phyloP scores from a whole-genome alignment of 352 stramenopile species.

The Aphanomyces stellatus region DNA sequence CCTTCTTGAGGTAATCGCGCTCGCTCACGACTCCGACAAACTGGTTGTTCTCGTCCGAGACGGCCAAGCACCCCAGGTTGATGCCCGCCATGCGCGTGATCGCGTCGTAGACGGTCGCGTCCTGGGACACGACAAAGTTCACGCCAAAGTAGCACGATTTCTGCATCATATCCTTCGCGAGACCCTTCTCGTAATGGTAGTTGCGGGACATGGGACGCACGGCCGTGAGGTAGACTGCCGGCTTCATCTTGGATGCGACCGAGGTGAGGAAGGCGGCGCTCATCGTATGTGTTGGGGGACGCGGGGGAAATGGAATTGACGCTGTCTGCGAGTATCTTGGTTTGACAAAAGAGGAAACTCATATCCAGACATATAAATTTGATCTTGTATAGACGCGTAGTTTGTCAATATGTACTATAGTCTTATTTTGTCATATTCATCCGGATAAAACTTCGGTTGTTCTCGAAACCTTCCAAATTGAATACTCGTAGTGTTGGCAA shows the following conservation, averaged over 20 bases:
- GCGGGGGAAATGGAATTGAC: too few species aligned
- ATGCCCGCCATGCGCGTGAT: constrained; percentile 93
- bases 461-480: too few species aligned
- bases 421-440: too few species aligned
- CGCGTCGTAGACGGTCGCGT: constrained; percentile 90
- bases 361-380: too few species aligned
- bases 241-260: neutral
- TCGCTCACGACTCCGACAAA: constrained; percentile 90
- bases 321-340: too few species aligned
- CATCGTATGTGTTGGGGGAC: neutral
- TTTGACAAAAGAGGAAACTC: too few species aligned
- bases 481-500: too few species aligned
- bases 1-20: constrained; percentile 94
- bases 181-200: constrained; percentile 71
- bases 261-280: neutral
- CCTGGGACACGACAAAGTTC: constrained; percentile 91
- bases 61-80: constrained; percentile 88
- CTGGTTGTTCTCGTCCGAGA: constrained; percentile 80
- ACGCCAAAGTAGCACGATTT: constrained; percentile 93
- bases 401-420: too few species aligned
- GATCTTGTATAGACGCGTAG: too few species aligned
- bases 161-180: constrained; percentile 85
- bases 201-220: constrained; percentile 18
- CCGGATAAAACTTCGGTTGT: too few species aligned
- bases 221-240: neutral